Evolutionary conservation across 2,329 filamentous ascomycete species (phyloP).

Genomic region (Pseudodiploospora longispora): DNA sequence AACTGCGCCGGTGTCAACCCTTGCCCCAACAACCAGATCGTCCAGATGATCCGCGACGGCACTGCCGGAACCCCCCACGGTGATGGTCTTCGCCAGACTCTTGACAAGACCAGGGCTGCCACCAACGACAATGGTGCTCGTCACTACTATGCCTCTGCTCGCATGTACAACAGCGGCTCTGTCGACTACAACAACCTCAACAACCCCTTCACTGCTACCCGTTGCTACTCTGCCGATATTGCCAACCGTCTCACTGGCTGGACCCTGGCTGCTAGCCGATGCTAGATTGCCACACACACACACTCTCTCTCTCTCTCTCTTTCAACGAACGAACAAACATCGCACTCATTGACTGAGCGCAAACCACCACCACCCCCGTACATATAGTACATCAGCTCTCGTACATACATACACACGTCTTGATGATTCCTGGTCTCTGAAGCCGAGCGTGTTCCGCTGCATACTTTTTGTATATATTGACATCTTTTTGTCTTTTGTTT

Average conservation of each 20-base stretch:
- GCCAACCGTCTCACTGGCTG: slow-evolving; percentile 15
- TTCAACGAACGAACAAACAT: too few relatives aligned
- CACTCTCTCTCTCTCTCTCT: too few relatives aligned
- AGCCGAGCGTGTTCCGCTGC: too few relatives aligned
- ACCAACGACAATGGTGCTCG: slow-evolving; percentile 3
- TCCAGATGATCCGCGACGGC: slow-evolving; percentile 32
- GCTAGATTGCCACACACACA: too few relatives aligned
- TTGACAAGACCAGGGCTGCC: not conserved
- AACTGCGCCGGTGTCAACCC: slow-evolving; percentile 28
- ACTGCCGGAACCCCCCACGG: slow-evolving; percentile 31
- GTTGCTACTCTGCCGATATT: slow-evolving; percentile 15
- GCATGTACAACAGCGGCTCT: slow-evolving; percentile 15
- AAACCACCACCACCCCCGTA: too few relatives aligned
- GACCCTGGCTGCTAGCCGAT: too few relatives aligned
- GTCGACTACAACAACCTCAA: slow-evolving; percentile 12
- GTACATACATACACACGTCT: too few relatives aligned
- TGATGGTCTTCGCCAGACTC: slow-evolving; percentile 26
- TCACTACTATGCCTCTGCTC: slow-evolving; percentile 13
- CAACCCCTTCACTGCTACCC: slow-evolving; percentile 10
- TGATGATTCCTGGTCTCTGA: too few relatives aligned
- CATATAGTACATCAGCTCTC: too few relatives aligned
- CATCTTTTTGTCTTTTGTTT: too few relatives aligned
- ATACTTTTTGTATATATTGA: too few relatives aligned
- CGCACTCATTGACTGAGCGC: too few relatives aligned
- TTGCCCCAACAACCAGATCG: slow-evolving; percentile 18